Evolutionary conservation across 306 rosid species (phyloP), one percentile per base, ranked within the genome.

Genomic region (Cucumis sativus): DNA sequence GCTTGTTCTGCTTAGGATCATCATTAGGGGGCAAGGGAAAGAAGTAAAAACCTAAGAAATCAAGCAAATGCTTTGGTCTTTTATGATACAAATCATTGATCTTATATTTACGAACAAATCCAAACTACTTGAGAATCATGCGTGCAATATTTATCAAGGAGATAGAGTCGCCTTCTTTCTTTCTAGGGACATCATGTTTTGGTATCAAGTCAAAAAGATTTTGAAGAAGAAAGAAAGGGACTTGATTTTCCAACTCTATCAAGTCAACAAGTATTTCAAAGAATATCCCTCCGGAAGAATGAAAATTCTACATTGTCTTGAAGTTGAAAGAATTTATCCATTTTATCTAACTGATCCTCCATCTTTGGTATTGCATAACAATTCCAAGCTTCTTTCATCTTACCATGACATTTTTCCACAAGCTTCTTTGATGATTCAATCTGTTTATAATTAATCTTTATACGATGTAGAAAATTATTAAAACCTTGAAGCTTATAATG

Each of bases 161-260:
- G 16, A 10, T 8, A 1, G 55, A 6, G 55, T 0, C 1, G 3
- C 13, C 17, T 28, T 28, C 30, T 1, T 28, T 28, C 1, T 28
- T 2, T 10, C 1, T 45, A 2, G 7, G n/a, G 56, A 15, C 3
- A 6, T 3, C 5, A 15, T 5, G 0, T 51, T 47, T 5, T 15
- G n/a, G n/a, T 15, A 51, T 51, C 2, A 51, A 2, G 56, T 6
- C 0, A 30, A 76, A 93, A 4, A 91, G 49, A 2, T 21, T 41
- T 16, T 85, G 71, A 7, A 93, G 89, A 52, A 93, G 43, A 37
- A 85, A 88, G 68, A 70, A 88, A 0, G 98, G 98, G 13, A 93
- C 85, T 64, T 93, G 96, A 68, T 93, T 93, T 77, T 93, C 96
- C 88, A 69, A 10, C 37, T 14, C 15, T 5, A 15, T 51, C n/a